phyloP scores from a whole-genome alignment of 1,284 basidiomycete species.

The Ganoderma sinense region DNA sequence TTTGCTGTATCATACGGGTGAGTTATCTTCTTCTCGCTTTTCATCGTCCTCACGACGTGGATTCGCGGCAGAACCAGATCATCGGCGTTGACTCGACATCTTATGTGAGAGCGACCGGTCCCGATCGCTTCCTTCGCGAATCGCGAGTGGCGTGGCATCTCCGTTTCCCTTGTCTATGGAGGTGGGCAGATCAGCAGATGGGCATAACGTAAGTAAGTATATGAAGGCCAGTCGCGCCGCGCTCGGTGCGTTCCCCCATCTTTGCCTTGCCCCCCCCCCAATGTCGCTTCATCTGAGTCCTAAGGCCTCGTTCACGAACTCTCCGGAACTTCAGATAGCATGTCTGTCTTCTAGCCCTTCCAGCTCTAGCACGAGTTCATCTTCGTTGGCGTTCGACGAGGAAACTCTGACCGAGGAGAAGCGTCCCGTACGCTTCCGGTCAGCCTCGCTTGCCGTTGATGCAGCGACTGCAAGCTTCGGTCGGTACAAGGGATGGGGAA shows the following conservation, averaged over 20 bases:
- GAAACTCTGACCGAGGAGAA: conserved; percentile 4
- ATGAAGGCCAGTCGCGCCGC: neutral
- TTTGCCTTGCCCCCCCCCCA: neutral
- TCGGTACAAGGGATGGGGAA: conserved; percentile 8
- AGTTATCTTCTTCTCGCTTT: neutral
- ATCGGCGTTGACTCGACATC: neutral
- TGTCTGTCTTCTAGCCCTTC: neutral
- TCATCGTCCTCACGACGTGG: neutral
- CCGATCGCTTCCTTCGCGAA: neutral
- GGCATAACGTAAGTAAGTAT: neutral
- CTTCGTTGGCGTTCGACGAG: neutral
- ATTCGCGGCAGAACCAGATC: neutral
- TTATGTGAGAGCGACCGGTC: neutral
- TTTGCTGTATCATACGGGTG: neutral
- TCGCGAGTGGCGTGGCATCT: neutral
- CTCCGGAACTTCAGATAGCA: conserved; percentile 1
- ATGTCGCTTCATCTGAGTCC: conserved; percentile 1
- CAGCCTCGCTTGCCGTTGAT: conserved; percentile 11
- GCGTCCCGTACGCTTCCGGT: conserved; percentile 9
- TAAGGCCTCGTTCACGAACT: neutral
- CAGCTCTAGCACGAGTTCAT: conserved; percentile 2
- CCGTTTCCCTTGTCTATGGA: neutral
- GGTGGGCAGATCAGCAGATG: neutral
- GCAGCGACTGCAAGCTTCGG: conserved; percentile 3
- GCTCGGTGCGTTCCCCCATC: neutral